A percentile compares a stretch with the other conserved stretches of the same genome.
These are phyloP conservation scores for Malus orientalis DNA, from an alignment of 306 rosid genomes.

Conservation along the genomic window DNA sequence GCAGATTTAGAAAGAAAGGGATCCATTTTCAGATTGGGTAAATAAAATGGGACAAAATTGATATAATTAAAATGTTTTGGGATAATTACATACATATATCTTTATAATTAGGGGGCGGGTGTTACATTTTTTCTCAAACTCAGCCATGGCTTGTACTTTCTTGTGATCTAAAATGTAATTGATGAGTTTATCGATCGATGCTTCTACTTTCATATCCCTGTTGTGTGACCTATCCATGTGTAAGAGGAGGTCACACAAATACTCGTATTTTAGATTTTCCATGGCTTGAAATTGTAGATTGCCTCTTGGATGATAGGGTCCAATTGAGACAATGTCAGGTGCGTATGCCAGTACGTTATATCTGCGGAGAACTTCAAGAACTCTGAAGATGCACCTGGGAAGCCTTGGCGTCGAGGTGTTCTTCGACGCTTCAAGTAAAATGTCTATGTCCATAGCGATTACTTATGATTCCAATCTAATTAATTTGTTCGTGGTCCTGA, in stretches of 20 bases:
- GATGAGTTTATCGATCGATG: not conserved
- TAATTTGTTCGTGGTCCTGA: too few relatives aligned
- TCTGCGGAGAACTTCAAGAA: not conserved
- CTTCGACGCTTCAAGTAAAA: not conserved
- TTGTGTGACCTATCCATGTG: not conserved
- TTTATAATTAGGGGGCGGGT: too few relatives aligned
- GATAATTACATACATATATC: too few relatives aligned
- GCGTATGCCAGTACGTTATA: not conserved
- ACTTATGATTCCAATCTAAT: too few relatives aligned
- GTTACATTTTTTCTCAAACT: not conserved
- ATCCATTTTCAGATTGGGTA: too few relatives aligned
- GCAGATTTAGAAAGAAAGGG: too few relatives aligned
- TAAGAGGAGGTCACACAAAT: not conserved
- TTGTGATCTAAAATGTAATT: too few relatives aligned
- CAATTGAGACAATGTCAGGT: constrained; percentile 2
- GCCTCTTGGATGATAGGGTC: not conserved
- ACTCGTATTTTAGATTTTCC: not conserved
- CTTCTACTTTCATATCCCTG: too few relatives aligned
- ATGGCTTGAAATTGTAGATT: not conserved
- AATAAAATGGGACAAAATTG: too few relatives aligned
- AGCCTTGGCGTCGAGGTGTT: not conserved
- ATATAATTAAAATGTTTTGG: too few relatives aligned
- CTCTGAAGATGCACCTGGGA: constrained; percentile 11
- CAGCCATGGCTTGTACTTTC: not conserved
- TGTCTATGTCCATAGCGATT: too few relatives aligned